phyloP scores from a whole-genome alignment of 1,284 basidiomycete species.

The Cryptococcus deneoformans region DNA sequence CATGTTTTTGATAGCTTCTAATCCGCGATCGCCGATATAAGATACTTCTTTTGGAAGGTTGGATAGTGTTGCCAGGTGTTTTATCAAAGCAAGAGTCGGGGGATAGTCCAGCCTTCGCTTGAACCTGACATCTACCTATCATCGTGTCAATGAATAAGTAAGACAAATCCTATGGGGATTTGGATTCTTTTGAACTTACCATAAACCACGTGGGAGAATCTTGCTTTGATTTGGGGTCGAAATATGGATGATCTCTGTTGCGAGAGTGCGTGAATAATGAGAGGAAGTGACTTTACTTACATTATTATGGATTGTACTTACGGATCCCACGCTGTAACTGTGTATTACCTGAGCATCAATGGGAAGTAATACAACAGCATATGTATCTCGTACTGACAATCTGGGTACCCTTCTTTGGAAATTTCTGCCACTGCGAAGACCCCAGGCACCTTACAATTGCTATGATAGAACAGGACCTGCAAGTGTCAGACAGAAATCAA shows the following conservation, averaged over 20 bases:
- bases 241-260: conserved; percentile 77
- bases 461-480: conserved; percentile 71
- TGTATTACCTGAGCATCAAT: not conserved
- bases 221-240: conserved; percentile 74
- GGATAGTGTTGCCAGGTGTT: conserved; percentile 57
- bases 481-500: not conserved
- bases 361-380: not conserved
- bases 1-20: conserved; percentile 62
- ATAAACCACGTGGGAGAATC: conserved; percentile 86
- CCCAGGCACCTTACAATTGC: conserved; percentile 86
- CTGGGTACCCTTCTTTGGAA: conserved; percentile 79
- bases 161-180: no score
- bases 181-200: conserved; percentile 14
- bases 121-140: conserved; percentile 71
- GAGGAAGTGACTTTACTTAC: not conserved
- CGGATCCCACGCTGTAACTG: conserved; percentile 87
- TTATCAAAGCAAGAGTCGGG: conserved; percentile 75
- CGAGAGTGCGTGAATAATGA: not conserved
- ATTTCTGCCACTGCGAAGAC: conserved; percentile 82
- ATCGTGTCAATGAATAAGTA: not conserved
- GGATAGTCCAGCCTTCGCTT: conserved; percentile 65
- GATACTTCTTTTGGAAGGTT: conserved; percentile 56
- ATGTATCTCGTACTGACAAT: conserved; percentile 59
- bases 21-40: conserved; percentile 62
- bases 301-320: conserved; percentile 45